Percentiles rank a stretch among this genome's conserved stretches.
Conservation (phyloP, 176 grass and related monocot genomes). For the Musa itinerans region DNA sequence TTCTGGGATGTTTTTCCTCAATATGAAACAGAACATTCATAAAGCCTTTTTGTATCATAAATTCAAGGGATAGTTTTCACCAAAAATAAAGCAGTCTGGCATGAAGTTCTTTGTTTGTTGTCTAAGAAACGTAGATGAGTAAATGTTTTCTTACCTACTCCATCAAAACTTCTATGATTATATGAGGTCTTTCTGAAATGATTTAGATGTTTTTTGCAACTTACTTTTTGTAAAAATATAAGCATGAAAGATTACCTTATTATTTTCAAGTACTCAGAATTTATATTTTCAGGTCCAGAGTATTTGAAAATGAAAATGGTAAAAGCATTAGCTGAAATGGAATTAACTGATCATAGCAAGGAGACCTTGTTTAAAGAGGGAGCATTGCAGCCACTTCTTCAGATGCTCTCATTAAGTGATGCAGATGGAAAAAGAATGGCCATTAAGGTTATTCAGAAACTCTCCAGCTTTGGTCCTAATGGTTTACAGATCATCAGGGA, state of each 20-base stretch:
- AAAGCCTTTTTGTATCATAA: no score
- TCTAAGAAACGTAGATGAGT: no score
- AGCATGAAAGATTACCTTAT: neutral
- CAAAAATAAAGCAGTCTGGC: no score
- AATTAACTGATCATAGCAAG: conserved; percentile 6
- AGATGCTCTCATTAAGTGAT: neutral
- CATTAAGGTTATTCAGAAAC: conserved; percentile 4
- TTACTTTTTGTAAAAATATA: no score
- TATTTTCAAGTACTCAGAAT: neutral
- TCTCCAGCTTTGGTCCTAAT: conserved; percentile 4
- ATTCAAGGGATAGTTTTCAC: no score
- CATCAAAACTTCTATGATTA: no score
- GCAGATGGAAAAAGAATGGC: neutral
- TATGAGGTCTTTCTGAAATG: no score
- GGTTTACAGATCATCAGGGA: conserved; percentile 1
- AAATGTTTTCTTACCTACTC: no score
- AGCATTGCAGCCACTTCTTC: neutral
- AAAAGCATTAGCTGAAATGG: conserved; percentile 5
- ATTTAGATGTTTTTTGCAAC: no score
- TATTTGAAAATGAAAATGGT: conserved; percentile 1
- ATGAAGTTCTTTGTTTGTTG: no score
- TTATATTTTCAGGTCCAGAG: conserved; percentile 6
- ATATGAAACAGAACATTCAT: no score
- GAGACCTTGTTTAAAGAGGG: conserved; percentile 5
- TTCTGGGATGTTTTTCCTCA: no score